These are phyloP conservation scores for Arxiozyma bovina DNA, from an alignment of 1,139 yeast species.

Conservation along the genomic window DNA sequence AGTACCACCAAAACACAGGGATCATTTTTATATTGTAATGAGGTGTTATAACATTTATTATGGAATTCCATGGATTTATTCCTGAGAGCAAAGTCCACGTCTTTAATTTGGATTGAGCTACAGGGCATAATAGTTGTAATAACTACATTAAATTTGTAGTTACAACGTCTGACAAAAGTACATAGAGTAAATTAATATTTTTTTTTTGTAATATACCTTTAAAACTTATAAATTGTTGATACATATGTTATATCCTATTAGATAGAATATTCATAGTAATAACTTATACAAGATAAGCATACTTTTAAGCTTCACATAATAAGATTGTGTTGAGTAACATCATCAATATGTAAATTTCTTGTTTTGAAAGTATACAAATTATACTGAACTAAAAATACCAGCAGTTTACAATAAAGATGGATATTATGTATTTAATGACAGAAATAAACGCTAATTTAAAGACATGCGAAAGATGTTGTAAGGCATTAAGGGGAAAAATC, in stretches of 20 bases:
- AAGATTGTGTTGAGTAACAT: not conserved
- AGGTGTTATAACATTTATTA: slow-evolving; percentile 38
- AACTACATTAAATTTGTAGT: not conserved
- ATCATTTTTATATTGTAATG: slow-evolving; percentile 74
- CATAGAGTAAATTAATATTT: no score
- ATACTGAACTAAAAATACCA: slow-evolving; percentile 42
- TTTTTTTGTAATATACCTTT: not conserved
- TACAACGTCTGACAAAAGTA: not conserved
- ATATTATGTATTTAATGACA: not conserved
- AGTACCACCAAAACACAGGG: slow-evolving; percentile 83
- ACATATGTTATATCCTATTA: no score
- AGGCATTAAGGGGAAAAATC: not conserved
- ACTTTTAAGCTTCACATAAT: not conserved
- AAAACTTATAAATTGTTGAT: no score
- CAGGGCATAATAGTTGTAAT: not conserved
- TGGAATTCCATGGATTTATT: slow-evolving; percentile 25
- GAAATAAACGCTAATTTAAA: no score
- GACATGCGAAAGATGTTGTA: not conserved
- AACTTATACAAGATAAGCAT: not conserved
- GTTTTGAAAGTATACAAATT: not conserved
- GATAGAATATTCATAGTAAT: not conserved
- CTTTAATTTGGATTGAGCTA: not conserved
- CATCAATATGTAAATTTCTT: not conserved
- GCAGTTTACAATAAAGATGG: not conserved
- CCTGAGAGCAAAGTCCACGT: slow-evolving; percentile 41